Evolutionary conservation across 768 basidiomycete genomes (phyloP).

Genomic region (Fibroporia radiculosa): DNA sequence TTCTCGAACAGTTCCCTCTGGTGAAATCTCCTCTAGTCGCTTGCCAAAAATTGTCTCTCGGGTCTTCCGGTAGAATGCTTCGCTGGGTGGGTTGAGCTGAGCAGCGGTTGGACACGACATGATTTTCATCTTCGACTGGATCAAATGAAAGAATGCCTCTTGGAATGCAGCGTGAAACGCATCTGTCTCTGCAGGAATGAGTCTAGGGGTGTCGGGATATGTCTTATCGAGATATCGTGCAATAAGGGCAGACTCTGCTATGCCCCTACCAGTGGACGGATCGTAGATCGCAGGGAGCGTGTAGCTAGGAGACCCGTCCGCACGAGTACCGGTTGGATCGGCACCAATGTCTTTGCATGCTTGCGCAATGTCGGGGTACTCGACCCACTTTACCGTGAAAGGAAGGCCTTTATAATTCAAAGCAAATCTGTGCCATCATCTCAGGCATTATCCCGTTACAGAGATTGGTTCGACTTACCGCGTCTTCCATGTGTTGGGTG

Average conservation of each 20-base stretch:
- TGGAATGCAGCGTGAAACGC: constrained; percentile 18
- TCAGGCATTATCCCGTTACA: too few species aligned
- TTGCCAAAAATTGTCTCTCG: constrained; percentile 24
- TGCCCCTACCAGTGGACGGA: constrained; percentile 12
- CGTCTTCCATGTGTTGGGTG: constrained; percentile 18
- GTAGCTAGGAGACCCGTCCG: constrained; percentile 17
- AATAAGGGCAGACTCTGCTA: constrained; percentile 22
- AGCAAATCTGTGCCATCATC: constrained; percentile 12
- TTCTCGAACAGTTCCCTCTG: neutral
- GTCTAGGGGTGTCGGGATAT: constrained; percentile 24
- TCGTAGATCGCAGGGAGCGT: constrained; percentile 24
- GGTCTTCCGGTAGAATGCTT: constrained; percentile 25
- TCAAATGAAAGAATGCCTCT: neutral
- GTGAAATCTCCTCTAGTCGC: constrained; percentile 27
- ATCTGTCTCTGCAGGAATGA: constrained; percentile 26
- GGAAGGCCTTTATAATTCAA: constrained; percentile 34
- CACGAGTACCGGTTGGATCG: constrained; percentile 24
- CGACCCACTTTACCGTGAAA: constrained; percentile 43
- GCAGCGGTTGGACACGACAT: constrained; percentile 10
- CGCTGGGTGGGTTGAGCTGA: constrained; percentile 3
- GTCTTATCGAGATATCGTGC: constrained; percentile 21
- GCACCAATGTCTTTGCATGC: constrained; percentile 30
- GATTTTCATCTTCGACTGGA: neutral
- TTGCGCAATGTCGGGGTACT: constrained; percentile 40
- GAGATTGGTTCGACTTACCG: constrained; percentile 16